Conservation (phyloP, 2,329 filamentous ascomycete species). For the Parastagonospora nodorum region DNA sequence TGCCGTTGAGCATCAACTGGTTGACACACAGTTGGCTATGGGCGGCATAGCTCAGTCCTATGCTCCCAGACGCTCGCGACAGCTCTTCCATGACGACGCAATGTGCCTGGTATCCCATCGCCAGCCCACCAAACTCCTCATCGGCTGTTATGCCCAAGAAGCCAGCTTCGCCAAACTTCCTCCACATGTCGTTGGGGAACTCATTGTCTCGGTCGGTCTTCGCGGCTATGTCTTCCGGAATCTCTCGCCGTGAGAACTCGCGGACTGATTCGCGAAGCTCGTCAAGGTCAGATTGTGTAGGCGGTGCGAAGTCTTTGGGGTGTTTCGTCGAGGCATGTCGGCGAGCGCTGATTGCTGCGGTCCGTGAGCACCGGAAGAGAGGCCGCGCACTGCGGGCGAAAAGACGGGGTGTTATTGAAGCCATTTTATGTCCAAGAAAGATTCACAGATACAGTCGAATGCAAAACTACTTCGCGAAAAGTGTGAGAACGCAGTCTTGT, state of each 20-base stretch:
- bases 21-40: constrained; percentile 97
- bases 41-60: constrained; percentile 90
- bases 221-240: constrained; percentile 80
- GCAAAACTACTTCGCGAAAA: neutral
- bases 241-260: constrained; percentile 86
- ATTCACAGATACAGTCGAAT: no score
- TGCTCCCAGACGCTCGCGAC: constrained; percentile 81
- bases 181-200: constrained; percentile 92
- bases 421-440: constrained; percentile 22
- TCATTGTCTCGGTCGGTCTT: constrained; percentile 83
- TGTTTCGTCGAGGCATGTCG: constrained; percentile 70
- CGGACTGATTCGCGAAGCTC: constrained; percentile 84
- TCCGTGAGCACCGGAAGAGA: constrained; percentile 13
- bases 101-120: constrained; percentile 95
- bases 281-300: constrained; percentile 72
- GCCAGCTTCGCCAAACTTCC: constrained; percentile 86
- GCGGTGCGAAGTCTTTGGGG: constrained; percentile 69
- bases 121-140: constrained; percentile 86
- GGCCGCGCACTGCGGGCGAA: constrained; percentile 42
- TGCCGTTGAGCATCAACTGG: constrained; percentile 90
- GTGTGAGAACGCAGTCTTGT: constrained; percentile 2
- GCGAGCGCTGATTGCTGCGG: constrained; percentile 19
- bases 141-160: constrained; percentile 93
- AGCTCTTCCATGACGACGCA: constrained; percentile 96
- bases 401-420: constrained; percentile 39